These are phyloP conservation scores for Amanita subjunquillea DNA, from an alignment of 768 basidiomycete genomes.

Conservation along the genomic window DNA sequence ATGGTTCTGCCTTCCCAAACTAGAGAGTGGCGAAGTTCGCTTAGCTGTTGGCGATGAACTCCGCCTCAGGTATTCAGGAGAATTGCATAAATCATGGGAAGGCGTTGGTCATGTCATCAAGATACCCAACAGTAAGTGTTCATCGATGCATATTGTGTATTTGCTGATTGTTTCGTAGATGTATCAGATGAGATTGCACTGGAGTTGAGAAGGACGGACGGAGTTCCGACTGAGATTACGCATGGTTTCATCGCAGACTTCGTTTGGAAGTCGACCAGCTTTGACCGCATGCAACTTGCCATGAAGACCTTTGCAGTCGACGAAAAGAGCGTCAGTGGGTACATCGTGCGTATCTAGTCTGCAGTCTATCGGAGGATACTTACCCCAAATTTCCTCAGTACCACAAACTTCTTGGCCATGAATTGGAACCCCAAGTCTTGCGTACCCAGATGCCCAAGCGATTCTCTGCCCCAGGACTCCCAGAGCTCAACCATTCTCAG, in stretches of 20 bases:
- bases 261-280: constrained; percentile 99
- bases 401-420: constrained; percentile 96
- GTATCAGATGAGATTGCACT: constrained; percentile 97
- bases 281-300: constrained; percentile 97
- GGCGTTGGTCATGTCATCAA: constrained; percentile 98
- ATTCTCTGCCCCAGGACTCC: constrained; percentile 94
- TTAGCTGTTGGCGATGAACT: constrained; percentile 96
- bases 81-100: constrained; percentile 91
- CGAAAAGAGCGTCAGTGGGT: constrained; percentile 98
- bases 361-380: neutral
- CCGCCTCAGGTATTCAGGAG: constrained; percentile 79
- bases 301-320: constrained; percentile 99
- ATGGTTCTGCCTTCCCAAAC: constrained; percentile 93
- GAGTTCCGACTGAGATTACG: constrained; percentile 88
- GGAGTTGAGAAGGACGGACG: constrained; percentile 83
- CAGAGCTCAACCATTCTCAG: constrained; percentile 98
- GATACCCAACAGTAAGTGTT: constrained; percentile 87
- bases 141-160: constrained; percentile 2
- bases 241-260: constrained; percentile 98
- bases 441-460: constrained; percentile 93
- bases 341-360: constrained; percentile 61
- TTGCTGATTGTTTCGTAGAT: constrained; percentile 35
- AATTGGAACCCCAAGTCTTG: constrained; percentile 88
- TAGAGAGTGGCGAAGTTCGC: constrained; percentile 96
- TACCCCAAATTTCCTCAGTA: constrained; percentile 43